Evolutionary conservation across 2,329 filamentous ascomycete species (phyloP), one percentile per base, ranked within the genome.

Genomic region (Pezicula radicicola): DNA sequence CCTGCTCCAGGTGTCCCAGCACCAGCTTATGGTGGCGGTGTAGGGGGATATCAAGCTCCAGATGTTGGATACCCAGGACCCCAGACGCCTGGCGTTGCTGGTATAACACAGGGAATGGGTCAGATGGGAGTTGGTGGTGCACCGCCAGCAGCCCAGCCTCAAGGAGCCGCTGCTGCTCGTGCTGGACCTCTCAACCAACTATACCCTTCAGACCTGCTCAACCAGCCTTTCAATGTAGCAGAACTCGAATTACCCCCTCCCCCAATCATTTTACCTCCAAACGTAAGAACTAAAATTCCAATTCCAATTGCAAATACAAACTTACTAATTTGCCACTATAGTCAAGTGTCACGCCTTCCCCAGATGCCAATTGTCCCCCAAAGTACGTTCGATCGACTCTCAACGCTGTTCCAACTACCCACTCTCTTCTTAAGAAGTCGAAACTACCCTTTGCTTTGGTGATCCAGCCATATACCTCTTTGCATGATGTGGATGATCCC

Each of bases 341-440:
- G 91, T 85, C 89, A 48, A 94, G 89, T 67, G 89, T 96, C 51
- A 97, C 93, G 19, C 89, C 91, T 52, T 97, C 94, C 42, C 89
- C 91, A 43, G 79, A 89, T 68, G 87, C 94, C 55, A 99, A 97
- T 73, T 96, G 92, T 75, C 84, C 91, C 50, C 83, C 92, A 21
- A 95, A 95, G 77, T 99, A 95, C 69, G 87, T 97, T 59, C 89
- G 94, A 62, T 97, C 94, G 18, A 97, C 94, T 6, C 75, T 99
- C 58, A 97, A 97, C 70, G 91, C 91, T 25, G 87, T 97, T 41
- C 94, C 94, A 3, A 96, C 91, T 19, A 97, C 90, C 53, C 84
- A 95, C 70, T 94, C 89, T 18, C 80, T 97, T 25, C 80, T 99
- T 54, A 99, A 97, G 76, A 97, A 97, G 76, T 96, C 92, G 51